A percentile compares a stretch with the other conserved stretches of the same genome.
Conservation (phyloP, 2,329 filamentous ascomycete species). For the Huntiella abstrusa region DNA sequence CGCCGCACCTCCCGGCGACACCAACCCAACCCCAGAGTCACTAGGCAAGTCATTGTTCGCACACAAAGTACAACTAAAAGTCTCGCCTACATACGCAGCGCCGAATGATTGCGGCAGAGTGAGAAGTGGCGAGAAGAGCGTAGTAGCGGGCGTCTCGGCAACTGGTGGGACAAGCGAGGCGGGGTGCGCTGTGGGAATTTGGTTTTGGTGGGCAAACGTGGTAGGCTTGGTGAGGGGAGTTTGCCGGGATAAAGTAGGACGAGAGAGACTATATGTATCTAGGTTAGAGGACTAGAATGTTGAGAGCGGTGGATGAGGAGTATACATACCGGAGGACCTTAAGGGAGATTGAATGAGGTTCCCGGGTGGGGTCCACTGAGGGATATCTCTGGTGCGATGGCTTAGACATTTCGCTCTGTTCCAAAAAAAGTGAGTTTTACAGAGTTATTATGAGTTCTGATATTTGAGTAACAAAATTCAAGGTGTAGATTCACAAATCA, state of each 20-base stretch:
- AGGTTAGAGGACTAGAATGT: not conserved
- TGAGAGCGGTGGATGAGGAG: not conserved
- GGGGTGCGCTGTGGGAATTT: slow-evolving; percentile 2
- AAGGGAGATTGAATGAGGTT: slow-evolving; percentile 60
- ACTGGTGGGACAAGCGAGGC: slow-evolving; percentile 7
- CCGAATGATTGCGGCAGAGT: slow-evolving; percentile 45
- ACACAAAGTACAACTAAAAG: slow-evolving; percentile 83
- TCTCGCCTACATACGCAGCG: slow-evolving; percentile 87
- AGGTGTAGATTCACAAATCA: not conserved
- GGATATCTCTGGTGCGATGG: slow-evolving; percentile 43
- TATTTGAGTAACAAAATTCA: no score
- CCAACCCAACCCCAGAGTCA: slow-evolving; percentile 14
- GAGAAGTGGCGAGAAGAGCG: slow-evolving; percentile 9
- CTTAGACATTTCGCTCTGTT: slow-evolving; percentile 7
- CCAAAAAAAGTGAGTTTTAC: no score
- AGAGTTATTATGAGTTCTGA: no score
- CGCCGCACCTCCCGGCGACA: not conserved
- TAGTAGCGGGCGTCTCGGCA: not conserved
- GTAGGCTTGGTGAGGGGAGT: slow-evolving; percentile 30
- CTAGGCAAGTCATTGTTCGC: slow-evolving; percentile 61
- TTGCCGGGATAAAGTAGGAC: slow-evolving; percentile 57
- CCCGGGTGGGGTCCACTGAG: slow-evolving; percentile 42
- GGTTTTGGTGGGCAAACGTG: slow-evolving; percentile 19
- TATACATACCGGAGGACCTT: slow-evolving; percentile 48
- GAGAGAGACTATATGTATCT: slow-evolving; percentile 45